Percentiles rank a stretch among this genome's conserved stretches.
These are phyloP conservation scores for Debaryomyces udenii DNA, from an alignment of 1,139 yeast genomes.

Conservation along the genomic window DNA sequence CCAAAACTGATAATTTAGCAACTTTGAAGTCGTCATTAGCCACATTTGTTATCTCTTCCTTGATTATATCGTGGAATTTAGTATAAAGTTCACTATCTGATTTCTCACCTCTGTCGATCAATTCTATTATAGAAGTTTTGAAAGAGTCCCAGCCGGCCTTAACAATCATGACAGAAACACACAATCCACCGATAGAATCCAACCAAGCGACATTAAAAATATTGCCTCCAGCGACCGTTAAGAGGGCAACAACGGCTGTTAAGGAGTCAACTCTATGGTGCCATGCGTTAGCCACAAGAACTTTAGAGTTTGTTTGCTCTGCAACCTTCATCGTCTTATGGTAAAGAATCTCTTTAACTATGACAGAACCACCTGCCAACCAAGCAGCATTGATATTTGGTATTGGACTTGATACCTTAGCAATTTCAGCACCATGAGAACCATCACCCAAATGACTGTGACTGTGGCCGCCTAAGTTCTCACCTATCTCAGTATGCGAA, in stretches of 20 bases:
- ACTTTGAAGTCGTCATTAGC: conserved; percentile 31
- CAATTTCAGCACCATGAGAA: conserved; percentile 7
- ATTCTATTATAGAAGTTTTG: conserved; percentile 67
- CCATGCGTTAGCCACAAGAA: conserved; percentile 96
- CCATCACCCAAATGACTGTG: conserved; percentile 29
- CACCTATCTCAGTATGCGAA: conserved; percentile 33
- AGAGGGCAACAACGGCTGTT: conserved; percentile 87
- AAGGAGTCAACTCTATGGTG: conserved; percentile 96
- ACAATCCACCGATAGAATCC: conserved; percentile 87
- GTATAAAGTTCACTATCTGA: conserved; percentile 32
- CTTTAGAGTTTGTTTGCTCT: conserved; percentile 75
- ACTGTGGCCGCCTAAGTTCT: conserved; percentile 27
- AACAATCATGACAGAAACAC: conserved; percentile 79
- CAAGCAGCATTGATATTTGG: conserved; percentile 92
- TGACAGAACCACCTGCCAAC: conserved; percentile 88
- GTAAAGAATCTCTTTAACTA: conserved; percentile 83
- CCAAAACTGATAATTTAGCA: conserved; percentile 55
- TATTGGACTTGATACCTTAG: conserved; percentile 31
- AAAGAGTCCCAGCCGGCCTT: conserved; percentile 84
- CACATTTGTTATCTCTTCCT: conserved; percentile 22
- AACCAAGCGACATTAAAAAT: conserved; percentile 77
- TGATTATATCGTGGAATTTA: conserved; percentile 28
- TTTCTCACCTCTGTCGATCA: conserved; percentile 61
- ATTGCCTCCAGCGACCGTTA: conserved; percentile 85
- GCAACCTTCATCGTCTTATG: conserved; percentile 83